Percentiles rank a stretch among this genome's conserved stretches.
These are phyloP conservation scores for Artemisia argyi DNA, from an alignment of 129 eudicot species.

Conservation along the genomic window DNA sequence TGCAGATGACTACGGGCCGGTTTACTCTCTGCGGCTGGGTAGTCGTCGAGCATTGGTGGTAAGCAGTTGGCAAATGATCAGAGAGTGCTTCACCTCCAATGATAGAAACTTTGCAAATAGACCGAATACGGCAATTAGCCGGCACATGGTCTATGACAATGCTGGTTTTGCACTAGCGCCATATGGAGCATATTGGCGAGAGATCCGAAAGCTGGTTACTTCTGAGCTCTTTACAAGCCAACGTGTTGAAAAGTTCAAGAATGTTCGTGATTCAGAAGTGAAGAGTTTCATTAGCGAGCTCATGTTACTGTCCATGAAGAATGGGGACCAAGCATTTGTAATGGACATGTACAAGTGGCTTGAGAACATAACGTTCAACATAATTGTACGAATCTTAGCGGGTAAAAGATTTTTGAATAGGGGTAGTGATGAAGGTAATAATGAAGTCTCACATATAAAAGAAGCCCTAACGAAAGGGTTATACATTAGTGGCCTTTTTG, in stretches of 20 bases:
- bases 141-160: conserved; percentile 35
- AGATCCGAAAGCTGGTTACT: conserved; percentile 44
- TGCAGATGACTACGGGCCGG: conserved; percentile 42
- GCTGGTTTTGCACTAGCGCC: conserved; percentile 42
- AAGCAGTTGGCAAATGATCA: conserved; percentile 44
- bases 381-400: conserved; percentile 31
- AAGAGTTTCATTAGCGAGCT: conserved; percentile 25
- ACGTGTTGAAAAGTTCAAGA: conserved; percentile 34
- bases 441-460: conserved; percentile 2
- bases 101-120: conserved; percentile 45
- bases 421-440: neutral
- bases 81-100: conserved; percentile 49
- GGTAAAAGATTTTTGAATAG: conserved; percentile 38
- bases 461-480: conserved; percentile 35
- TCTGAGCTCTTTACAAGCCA: conserved; percentile 37
- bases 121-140: conserved; percentile 36
- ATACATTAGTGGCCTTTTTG: conserved; percentile 50
- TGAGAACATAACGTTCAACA: conserved; percentile 42
- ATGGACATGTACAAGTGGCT: conserved; percentile 27
- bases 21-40: conserved; percentile 51
- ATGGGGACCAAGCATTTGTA: neutral
- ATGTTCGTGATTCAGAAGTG: conserved; percentile 34
- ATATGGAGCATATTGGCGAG: conserved; percentile 55
- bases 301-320: conserved; percentile 10
- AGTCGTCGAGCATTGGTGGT: conserved; percentile 39